Percentiles rank a stretch among this genome's conserved stretches.
These are phyloP conservation scores for Pseudevernia furfuracea DNA, from an alignment of 495 filamentous ascomycete genomes.

Conservation along the genomic window DNA sequence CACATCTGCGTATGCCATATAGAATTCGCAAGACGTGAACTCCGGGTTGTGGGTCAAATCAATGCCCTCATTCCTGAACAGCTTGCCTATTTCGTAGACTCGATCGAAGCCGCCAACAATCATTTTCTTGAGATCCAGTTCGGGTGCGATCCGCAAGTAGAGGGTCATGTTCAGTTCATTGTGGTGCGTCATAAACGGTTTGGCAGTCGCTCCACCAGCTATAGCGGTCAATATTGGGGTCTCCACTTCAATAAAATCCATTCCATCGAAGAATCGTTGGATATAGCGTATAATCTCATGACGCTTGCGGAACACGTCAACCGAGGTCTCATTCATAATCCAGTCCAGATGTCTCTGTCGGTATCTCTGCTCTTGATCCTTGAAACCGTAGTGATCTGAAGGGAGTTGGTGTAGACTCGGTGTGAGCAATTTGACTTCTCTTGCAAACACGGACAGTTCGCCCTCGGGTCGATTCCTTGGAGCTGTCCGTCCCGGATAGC, in stretches of 20 bases:
- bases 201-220: slow-evolving; percentile 90
- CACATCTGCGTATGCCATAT: slow-evolving; percentile 88
- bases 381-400: slow-evolving; percentile 84
- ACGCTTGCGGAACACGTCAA: slow-evolving; percentile 72
- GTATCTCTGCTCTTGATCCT: slow-evolving; percentile 86
- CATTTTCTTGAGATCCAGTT: slow-evolving; percentile 92
- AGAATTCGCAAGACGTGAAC: slow-evolving; percentile 97
- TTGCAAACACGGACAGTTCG: slow-evolving; percentile 90
- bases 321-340: slow-evolving; percentile 84
- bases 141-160: slow-evolving; percentile 90
- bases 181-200: slow-evolving; percentile 90
- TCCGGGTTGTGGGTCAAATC: slow-evolving; percentile 98
- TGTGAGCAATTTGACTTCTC: slow-evolving; percentile 71
- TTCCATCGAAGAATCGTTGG: slow-evolving; percentile 74
- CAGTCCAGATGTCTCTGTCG: slow-evolving; percentile 90
- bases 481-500: slow-evolving; percentile 80
- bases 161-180: slow-evolving; percentile 90
- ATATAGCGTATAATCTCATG: slow-evolving; percentile 80
- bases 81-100: slow-evolving; percentile 87
- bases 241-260: slow-evolving; percentile 89
- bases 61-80: slow-evolving; percentile 92
- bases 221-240: slow-evolving; percentile 97
- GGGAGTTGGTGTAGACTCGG: slow-evolving; percentile 93
- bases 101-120: slow-evolving; percentile 87
- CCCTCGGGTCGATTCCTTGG: slow-evolving; percentile 83